Base-by-base conservation (phyloP, 768 basidiomycete species). In the Suillus subaureus region DNA sequence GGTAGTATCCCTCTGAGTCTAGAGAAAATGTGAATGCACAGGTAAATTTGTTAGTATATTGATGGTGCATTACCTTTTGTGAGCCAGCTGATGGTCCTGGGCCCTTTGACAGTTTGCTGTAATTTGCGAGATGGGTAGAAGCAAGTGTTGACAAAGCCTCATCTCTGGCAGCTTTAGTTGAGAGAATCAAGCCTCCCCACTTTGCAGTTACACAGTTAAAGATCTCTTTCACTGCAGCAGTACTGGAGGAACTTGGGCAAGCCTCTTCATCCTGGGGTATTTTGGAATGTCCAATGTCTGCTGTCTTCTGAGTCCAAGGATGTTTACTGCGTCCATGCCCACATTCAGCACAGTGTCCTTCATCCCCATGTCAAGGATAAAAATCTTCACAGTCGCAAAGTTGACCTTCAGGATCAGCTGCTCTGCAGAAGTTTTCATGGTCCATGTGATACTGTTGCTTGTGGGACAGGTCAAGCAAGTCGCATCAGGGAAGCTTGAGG, bases 381-480 rank as follows among this genome's bases (percentile, higher is more conserved):
- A 47, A 47, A 23, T 47, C 45, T 47, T 47, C 45, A 47, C 45
- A 47, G 21, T 47, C 45, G 4, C 47, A 49, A 13, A 26, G 47
- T 49, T 23, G 47, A 13, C 47, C 47, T 3, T 49, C 3, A 0
- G 47, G 47, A 49, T 26, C 23, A 49, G 23, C 11, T 12, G 47
- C 47, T 26, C 47, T 26, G 47, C 47, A 49, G n/a, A 49, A 49
- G 47, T 49, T 49, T 26, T 49, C 47, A 11, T 5, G 13, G 49
- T 51, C 4, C 49, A 51, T n/a, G n/a, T n/a, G n/a, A n/a, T 51
- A 26, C 49, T 51, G 49, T 51, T 51, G 23, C 23, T 26, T 51
- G 49, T 51, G 49, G 26, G 49, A 51, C 49, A 51, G 49, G 23
- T 51, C 49, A 51, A 51, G 49, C 49, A 51, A 26, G 49, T 23